Evolutionary conservation across 768 basidiomycete species (phyloP), one percentile per base, ranked within the genome.

Genomic region (Phylloporus sp.): DNA sequence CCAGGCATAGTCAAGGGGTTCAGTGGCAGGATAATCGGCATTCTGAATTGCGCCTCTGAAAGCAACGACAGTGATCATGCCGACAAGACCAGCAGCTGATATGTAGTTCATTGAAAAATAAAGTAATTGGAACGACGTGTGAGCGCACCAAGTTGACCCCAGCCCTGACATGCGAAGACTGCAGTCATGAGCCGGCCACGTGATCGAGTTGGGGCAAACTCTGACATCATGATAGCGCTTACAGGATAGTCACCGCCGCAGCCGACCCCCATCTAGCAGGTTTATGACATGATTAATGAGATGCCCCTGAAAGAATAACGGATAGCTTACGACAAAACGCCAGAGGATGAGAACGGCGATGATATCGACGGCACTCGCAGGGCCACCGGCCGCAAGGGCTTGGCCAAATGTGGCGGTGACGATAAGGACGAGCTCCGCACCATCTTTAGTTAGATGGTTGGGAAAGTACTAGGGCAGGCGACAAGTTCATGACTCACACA

Each of bases 161-260:
- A 93, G n/a, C 91, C 92, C 54, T 93, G 90, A 32, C 74, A 66
- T 0, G 90, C 80, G 52, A 92, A 93, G 3, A 91, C 87, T 1
- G 83, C 86, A 4, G 85, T 84, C 88, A 95, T 90, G 69, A 95
- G 80, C 11, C 90, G 75, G 17, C 92, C 92, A 47, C 91, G 80
- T 40, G 78, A 82, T 36, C 76, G 76, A 24, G 79, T 82, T 0
- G 87, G 74, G 9, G 91, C 81, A 58, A 92, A 93, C 62, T 95
- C 91, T 9, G 86, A 90, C n/a, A 89, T 81, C 57, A 93, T 91
- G 58, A 89, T 81, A 10, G 91, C 86, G 38, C 78, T 80, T 1
- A 90, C 66, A 22, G 90, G 90, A 60, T 92, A 89, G 57, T 91
- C 90, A 6, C 90, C 90, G 11, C 90, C 91, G 22, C 91, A 86